These are phyloP conservation scores for Bassia scoparia DNA, from an alignment of 148 eudicot genomes.

Conservation along the genomic window DNA sequence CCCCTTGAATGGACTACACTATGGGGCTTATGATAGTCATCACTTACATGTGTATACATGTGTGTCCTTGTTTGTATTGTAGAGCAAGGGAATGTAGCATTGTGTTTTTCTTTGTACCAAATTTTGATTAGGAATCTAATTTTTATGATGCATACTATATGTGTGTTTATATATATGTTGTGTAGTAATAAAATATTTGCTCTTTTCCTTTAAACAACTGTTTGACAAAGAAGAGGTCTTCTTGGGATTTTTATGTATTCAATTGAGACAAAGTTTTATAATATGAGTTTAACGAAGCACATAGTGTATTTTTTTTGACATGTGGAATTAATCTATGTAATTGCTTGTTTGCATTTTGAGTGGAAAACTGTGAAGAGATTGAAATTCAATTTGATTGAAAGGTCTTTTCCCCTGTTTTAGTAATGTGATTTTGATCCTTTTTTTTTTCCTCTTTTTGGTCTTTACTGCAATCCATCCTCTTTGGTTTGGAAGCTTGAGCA, in stretches of 20 bases:
- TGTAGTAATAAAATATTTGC: background rate
- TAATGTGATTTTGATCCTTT: too few species aligned
- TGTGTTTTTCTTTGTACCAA: background rate
- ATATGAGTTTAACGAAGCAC: too few species aligned
- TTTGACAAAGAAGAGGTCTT: background rate
- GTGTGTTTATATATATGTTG: background rate
- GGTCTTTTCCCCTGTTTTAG: background rate
- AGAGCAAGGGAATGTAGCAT: conserved; percentile 1
- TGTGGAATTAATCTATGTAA: too few species aligned
- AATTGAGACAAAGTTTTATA: too few species aligned
- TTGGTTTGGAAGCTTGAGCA: background rate
- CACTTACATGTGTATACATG: too few species aligned
- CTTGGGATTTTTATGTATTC: background rate
- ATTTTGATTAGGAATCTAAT: background rate
- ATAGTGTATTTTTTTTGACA: too few species aligned
- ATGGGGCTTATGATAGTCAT: too few species aligned
- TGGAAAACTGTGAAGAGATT: background rate
- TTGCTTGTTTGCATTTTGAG: background rate
- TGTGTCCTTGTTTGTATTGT: conserved; percentile 11
- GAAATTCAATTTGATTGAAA: background rate
- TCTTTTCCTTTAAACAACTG: background rate
- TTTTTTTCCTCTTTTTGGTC: too few species aligned
- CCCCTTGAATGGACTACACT: too few species aligned
- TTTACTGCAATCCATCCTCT: background rate
- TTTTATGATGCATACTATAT: too few species aligned